Evolutionary conservation across 106 monocot species (phyloP).

Genomic region (Allium fistulosum): DNA sequence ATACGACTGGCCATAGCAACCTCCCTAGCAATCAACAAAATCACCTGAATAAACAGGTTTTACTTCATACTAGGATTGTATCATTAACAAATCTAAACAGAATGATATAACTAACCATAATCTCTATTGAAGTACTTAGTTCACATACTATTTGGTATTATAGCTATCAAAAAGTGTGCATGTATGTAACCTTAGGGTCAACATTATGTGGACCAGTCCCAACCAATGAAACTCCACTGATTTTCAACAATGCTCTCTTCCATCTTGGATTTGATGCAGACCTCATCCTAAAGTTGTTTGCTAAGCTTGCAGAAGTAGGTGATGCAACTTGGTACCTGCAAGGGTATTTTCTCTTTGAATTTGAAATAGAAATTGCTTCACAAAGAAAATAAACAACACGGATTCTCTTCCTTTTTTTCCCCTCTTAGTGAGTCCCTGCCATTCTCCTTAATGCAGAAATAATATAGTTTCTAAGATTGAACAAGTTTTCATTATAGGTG

Average conservation of each 20-base stretch:
- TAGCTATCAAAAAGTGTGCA: background rate
- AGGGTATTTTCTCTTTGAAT: conserved; percentile 1
- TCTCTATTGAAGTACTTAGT: conserved; percentile 2
- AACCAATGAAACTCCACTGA: conserved; percentile 64
- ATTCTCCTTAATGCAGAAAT: too few relatives aligned
- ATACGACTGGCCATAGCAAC: conserved; percentile 61
- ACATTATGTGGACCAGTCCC: conserved; percentile 74
- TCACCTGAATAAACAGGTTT: conserved; percentile 29
- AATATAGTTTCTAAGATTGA: too few relatives aligned
- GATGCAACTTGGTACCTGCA: conserved; percentile 44
- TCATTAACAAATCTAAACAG: too few relatives aligned
- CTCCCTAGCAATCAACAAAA: conserved; percentile 84
- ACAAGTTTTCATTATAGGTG: too few relatives aligned
- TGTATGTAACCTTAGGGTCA: conserved; percentile 56
- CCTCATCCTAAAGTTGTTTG: conserved; percentile 43
- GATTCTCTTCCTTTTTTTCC: background rate
- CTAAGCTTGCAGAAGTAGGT: conserved; percentile 27
- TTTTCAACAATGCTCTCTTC: conserved; percentile 88
- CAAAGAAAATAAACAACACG: background rate
- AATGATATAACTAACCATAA: too few relatives aligned
- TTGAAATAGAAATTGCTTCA: background rate
- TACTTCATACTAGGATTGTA: too few relatives aligned
- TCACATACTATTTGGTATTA: background rate
- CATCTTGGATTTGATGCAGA: conserved; percentile 66
- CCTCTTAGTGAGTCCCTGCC: too few relatives aligned